phyloP scores from a whole-genome alignment of 2,329 filamentous ascomycete genomes.

The Balansia obtecta region DNA sequence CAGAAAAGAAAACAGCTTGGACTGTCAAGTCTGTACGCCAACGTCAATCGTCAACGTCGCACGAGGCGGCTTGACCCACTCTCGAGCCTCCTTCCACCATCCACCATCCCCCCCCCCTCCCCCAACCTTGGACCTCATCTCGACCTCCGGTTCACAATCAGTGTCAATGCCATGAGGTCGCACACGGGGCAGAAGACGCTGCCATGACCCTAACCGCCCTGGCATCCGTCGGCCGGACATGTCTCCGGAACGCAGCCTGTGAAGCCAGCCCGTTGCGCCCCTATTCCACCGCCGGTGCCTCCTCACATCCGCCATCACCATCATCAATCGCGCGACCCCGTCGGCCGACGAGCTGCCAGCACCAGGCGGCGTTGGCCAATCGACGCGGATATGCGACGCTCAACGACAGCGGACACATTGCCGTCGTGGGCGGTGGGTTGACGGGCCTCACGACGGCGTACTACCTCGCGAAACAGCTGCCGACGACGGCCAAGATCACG shows the following conservation, averaged over 20 bases:
- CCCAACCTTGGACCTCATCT: no score
- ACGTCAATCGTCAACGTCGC: background rate
- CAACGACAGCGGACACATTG: conserved; percentile 32
- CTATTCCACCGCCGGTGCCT: background rate
- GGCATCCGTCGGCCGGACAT: conserved; percentile 9
- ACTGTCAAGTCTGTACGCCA: no score
- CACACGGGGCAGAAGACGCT: conserved; percentile 13
- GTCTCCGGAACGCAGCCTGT: background rate
- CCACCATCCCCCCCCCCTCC: no score
- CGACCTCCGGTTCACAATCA: background rate
- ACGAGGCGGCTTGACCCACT: background rate
- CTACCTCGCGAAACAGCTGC: conserved; percentile 59
- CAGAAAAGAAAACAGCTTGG: no score
- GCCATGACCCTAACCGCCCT: conserved; percentile 16
- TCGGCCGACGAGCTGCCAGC: background rate
- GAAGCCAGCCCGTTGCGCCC: background rate
- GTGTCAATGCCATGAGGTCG: background rate
- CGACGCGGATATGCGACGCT: conserved; percentile 8
- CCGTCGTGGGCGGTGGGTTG: conserved; percentile 69
- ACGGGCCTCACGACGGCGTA: conserved; percentile 71
- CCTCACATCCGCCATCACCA: background rate
- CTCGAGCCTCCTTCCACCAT: background rate
- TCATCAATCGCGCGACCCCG: background rate
- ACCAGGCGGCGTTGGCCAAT: conserved; percentile 6
- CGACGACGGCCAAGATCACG: conserved; percentile 54